Evolutionary conservation across 2,329 filamentous ascomycete species (phyloP).

Genomic region (Hymenoscyphus linearis): DNA sequence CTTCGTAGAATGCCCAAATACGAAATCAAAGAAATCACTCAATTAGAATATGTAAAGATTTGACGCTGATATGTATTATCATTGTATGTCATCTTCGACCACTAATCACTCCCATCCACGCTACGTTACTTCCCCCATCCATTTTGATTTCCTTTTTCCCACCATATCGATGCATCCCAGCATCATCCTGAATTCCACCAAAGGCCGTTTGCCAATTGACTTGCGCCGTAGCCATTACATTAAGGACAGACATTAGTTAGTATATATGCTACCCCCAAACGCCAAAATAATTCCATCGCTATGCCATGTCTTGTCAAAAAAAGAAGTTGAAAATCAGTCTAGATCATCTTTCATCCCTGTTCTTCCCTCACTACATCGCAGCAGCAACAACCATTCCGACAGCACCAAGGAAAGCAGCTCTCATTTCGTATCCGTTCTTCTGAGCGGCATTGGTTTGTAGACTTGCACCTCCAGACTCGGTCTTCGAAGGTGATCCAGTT

Average conservation of each 20-base stretch:
- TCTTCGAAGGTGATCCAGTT: constrained; percentile 7
- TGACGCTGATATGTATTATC: background rate
- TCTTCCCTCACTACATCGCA: constrained; percentile 14
- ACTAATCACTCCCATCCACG: background rate
- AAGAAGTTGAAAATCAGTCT: background rate
- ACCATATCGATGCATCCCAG: background rate
- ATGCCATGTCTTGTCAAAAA: constrained; percentile 17
- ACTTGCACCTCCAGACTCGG: constrained; percentile 18
- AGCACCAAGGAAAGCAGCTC: constrained; percentile 21
- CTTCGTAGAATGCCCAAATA: too few relatives aligned
- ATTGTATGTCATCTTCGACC: background rate
- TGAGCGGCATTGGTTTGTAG: constrained; percentile 23
- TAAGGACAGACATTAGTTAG: constrained; percentile 29
- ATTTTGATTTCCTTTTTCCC: background rate
- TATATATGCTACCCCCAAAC: constrained; percentile 1
- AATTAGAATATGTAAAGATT: too few relatives aligned
- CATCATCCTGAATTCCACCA: background rate
- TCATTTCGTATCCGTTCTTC: constrained; percentile 15
- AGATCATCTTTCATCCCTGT: background rate
- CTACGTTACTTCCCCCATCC: background rate
- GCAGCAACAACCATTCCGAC: constrained; percentile 20
- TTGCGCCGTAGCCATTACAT: background rate
- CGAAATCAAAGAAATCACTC: too few relatives aligned
- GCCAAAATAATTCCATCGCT: constrained; percentile 14
- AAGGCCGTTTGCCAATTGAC: background rate